Evolutionary conservation across 495 filamentous ascomycete species (phyloP).

Genomic region (Tirmania nivea): DNA sequence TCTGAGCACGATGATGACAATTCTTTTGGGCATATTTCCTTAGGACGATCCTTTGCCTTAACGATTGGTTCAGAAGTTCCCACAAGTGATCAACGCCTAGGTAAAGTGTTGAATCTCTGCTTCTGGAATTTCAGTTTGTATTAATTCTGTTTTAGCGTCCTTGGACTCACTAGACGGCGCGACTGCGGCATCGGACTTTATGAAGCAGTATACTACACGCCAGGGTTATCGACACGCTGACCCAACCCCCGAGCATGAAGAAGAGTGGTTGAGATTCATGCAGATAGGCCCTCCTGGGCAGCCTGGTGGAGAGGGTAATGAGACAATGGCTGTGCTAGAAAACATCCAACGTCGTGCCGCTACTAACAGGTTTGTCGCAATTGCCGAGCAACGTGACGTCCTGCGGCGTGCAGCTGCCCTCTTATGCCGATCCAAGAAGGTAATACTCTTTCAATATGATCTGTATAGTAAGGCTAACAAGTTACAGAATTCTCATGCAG

Average conservation of each 20-base stretch:
- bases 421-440: conserved; percentile 48
- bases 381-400: conserved; percentile 53
- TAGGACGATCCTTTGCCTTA: conserved; percentile 85
- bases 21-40: conserved; percentile 65
- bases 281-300: conserved; percentile 25
- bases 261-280: conserved; percentile 39
- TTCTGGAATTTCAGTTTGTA: neutral
- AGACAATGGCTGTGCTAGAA: conserved; percentile 36
- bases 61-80: conserved; percentile 83
- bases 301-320: conserved; percentile 27
- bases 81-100: conserved; percentile 50
- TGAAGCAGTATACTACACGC: conserved; percentile 89
- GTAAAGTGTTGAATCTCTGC: conserved; percentile 27
- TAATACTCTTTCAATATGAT: too few relatives aligned
- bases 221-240: conserved; percentile 79
- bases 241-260: conserved; percentile 36
- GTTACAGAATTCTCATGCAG: conserved; percentile 35
- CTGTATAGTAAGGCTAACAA: too few relatives aligned
- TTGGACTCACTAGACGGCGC: conserved; percentile 53
- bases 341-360: conserved; percentile 47
- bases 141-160: conserved; percentile 23
- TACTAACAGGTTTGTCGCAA: conserved; percentile 41
- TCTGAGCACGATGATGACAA: conserved; percentile 81
- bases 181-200: conserved; percentile 84
- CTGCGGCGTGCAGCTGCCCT: conserved; percentile 65